phyloP scores from a whole-genome alignment of 768 basidiomycete species.

The Rhodotorula taiwanensis region DNA sequence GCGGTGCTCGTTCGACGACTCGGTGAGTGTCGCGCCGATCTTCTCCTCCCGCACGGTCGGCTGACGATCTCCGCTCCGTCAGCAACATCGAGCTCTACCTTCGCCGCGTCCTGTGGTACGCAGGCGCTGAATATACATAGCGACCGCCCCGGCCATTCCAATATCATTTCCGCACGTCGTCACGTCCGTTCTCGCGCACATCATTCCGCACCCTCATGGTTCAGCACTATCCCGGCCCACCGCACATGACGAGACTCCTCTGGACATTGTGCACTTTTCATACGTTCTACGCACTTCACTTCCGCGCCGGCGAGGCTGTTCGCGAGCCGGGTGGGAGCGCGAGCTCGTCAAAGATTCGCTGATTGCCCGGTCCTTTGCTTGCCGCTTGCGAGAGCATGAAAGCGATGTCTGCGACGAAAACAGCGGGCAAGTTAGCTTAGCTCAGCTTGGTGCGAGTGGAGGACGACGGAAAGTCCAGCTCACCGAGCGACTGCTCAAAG shows the following conservation, averaged over 20 bases:
- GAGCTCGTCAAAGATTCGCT: conserved; percentile 27
- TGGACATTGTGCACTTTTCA: not conserved
- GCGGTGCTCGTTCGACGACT: conserved; percentile 22
- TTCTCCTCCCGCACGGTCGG: too few species aligned
- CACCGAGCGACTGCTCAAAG: conserved; percentile 37
- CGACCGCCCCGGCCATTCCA: too few species aligned
- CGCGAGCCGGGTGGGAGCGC: conserved; percentile 2
- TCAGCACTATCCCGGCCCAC: too few species aligned
- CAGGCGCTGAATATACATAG: not conserved
- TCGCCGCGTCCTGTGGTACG: too few species aligned
- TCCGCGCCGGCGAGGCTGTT: not conserved
- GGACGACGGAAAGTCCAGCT: not conserved
- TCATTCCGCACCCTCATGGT: too few species aligned
- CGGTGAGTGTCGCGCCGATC: too few species aligned
- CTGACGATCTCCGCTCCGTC: too few species aligned
- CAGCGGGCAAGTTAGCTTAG: not conserved
- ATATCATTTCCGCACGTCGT: too few species aligned
- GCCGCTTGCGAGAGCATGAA: conserved; percentile 76
- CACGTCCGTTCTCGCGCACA: too few species aligned
- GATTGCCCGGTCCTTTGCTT: conserved; percentile 42
- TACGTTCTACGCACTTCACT: too few species aligned
- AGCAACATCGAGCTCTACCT: too few species aligned
- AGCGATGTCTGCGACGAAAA: conserved; percentile 58
- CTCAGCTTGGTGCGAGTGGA: not conserved
- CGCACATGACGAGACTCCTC: not conserved